Conservation (phyloP, 768 basidiomycete species). For the Rhodotorula toruloides region DNA sequence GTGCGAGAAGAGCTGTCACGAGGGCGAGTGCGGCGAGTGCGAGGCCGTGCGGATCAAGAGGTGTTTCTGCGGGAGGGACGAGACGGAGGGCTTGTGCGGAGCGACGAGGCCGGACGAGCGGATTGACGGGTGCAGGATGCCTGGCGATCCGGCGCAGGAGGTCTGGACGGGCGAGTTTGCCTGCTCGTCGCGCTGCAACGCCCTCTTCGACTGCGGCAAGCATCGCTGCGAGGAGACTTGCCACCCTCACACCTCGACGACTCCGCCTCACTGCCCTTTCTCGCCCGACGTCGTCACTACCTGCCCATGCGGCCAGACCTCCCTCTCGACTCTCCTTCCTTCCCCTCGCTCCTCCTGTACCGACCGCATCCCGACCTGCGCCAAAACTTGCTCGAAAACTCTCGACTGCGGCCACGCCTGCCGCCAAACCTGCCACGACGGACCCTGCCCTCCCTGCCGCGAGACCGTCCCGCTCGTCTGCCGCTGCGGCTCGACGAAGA, state of each 20-base stretch:
- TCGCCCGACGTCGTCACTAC: slow-evolving; percentile 63
- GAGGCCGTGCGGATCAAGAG: slow-evolving; percentile 52
- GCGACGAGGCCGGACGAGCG: slow-evolving; percentile 47
- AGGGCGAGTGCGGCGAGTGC: slow-evolving; percentile 68
- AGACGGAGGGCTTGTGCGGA: slow-evolving; percentile 62
- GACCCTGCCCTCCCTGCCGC: neutral
- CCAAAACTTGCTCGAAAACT: slow-evolving; percentile 43
- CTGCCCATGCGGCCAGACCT: slow-evolving; percentile 76
- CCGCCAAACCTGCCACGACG: neutral
- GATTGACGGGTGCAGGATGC: slow-evolving; percentile 18
- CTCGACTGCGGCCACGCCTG: slow-evolving; percentile 2
- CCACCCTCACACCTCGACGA: slow-evolving; percentile 54
- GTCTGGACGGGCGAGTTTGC: slow-evolving; percentile 63
- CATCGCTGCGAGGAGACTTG: slow-evolving; percentile 62
- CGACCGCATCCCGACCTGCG: slow-evolving; percentile 75
- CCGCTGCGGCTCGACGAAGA: slow-evolving; percentile 71
- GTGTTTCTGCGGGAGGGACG: slow-evolving; percentile 78
- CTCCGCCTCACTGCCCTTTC: slow-evolving; percentile 62
- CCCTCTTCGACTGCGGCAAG: slow-evolving; percentile 68
- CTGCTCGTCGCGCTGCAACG: slow-evolving; percentile 61
- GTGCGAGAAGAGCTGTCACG: slow-evolving; percentile 69
- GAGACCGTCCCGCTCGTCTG: slow-evolving; percentile 57
- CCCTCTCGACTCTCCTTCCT: slow-evolving; percentile 50
- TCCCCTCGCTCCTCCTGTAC: slow-evolving; percentile 54
- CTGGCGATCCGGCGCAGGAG: slow-evolving; percentile 36